A percentile compares a stretch with the other conserved stretches of the same genome.
Conservation (phyloP, 345 rosid genomes). For the Populus ilicifolia region DNA sequence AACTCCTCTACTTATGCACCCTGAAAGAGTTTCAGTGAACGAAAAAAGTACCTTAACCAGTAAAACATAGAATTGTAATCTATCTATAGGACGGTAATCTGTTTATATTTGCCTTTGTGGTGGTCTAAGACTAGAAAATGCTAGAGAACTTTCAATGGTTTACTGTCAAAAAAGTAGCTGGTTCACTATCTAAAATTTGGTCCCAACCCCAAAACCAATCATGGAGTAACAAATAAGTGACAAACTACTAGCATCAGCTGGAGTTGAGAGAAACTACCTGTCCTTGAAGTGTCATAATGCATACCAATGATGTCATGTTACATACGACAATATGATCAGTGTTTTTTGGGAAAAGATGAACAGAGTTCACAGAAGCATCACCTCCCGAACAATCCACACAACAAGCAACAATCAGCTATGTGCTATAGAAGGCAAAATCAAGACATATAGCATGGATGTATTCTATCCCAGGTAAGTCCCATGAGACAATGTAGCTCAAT, state of each 20-base stretch:
- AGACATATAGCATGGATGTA: neutral
- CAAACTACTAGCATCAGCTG: neutral
- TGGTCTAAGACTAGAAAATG: neutral
- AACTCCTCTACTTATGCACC: neutral
- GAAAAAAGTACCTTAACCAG: neutral
- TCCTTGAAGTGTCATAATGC: constrained; percentile 96
- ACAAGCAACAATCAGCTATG: constrained; percentile 1
- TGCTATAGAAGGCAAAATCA: neutral
- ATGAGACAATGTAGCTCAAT: constrained; percentile 2
- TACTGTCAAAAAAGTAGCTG: neutral
- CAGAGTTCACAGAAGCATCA: constrained; percentile 97
- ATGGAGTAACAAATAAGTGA: neutral
- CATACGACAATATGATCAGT: constrained; percentile 86
- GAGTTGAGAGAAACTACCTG: constrained; percentile 50
- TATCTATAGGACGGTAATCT: neutral
- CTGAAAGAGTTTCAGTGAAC: neutral
- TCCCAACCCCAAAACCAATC: neutral
- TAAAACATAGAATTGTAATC: neutral
- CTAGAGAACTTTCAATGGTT: neutral
- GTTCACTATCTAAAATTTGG: neutral
- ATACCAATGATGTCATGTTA: constrained; percentile 86
- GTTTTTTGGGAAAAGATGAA: constrained; percentile 85
- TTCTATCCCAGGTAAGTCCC: neutral
- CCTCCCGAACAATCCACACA: constrained; percentile 59
- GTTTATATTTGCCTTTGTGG: neutral